Evolutionary conservation across 306 rosid species (phyloP).

Genomic region (Hippophae rhamnoides): DNA sequence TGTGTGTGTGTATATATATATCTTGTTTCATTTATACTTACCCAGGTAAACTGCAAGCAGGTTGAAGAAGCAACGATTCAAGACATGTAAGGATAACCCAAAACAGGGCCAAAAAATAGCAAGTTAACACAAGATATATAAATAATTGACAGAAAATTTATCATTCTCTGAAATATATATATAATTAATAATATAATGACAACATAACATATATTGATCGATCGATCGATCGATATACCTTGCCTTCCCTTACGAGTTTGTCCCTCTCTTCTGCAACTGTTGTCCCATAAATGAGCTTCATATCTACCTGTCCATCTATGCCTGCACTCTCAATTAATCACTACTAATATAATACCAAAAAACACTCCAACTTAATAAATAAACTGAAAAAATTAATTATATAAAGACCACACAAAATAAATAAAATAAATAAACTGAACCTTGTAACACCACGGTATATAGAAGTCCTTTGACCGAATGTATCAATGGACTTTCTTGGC

Average conservation of each 20-base stretch:
- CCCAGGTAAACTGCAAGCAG: slow-evolving; percentile 70
- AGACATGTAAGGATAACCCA: slow-evolving; percentile 7
- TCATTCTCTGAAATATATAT: too few relatives aligned
- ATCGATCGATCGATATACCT: slow-evolving; percentile 29
- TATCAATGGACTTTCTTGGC: slow-evolving; percentile 64
- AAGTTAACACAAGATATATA: slow-evolving; percentile 1
- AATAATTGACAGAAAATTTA: too few relatives aligned
- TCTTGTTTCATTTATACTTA: slow-evolving; percentile 29
- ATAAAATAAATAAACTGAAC: slow-evolving; percentile 13
- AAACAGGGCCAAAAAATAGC: slow-evolving; percentile 5
- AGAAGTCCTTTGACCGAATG: slow-evolving; percentile 90
- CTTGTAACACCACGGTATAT: slow-evolving; percentile 96
- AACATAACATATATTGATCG: too few relatives aligned
- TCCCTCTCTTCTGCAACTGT: slow-evolving; percentile 95
- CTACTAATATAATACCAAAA: background rate
- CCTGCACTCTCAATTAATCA: slow-evolving; percentile 18
- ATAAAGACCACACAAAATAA: background rate
- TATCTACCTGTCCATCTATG: slow-evolving; percentile 98
- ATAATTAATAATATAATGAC: too few relatives aligned
- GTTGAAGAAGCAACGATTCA: slow-evolving; percentile 32
- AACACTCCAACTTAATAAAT: background rate
- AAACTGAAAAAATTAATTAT: background rate
- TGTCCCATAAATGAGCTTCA: slow-evolving; percentile 94
- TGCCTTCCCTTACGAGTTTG: slow-evolving; percentile 95
- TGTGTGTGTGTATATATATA: too few relatives aligned